These are phyloP conservation scores for Calonectria ilicicola DNA, from an alignment of 2,329 filamentous ascomycete species.

Conservation along the genomic window DNA sequence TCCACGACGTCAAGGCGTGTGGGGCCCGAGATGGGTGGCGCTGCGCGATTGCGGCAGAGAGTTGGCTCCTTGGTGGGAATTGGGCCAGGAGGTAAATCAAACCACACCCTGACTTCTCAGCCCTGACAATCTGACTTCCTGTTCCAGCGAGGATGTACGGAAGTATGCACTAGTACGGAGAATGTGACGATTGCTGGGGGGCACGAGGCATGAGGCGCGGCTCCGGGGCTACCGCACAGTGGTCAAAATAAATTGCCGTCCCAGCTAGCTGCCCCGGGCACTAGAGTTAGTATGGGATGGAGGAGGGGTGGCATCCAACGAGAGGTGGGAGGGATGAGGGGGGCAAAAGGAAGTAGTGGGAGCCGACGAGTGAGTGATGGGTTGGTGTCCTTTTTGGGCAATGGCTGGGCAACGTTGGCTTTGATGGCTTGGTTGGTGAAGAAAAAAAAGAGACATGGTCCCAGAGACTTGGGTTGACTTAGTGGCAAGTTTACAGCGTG, in stretches of 20 bases:
- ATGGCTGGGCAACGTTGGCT: conserved; percentile 30
- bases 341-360: not conserved
- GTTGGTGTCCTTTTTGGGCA: conserved; percentile 18
- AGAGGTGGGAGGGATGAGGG: not conserved
- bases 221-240: conserved; percentile 17
- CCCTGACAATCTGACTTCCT: not conserved
- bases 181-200: conserved; percentile 12
- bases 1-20: conserved; percentile 25
- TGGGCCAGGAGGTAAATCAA: not conserved
- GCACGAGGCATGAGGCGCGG: conserved; percentile 21
- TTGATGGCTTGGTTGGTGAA: conserved; percentile 12
- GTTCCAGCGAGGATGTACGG: conserved; percentile 15
- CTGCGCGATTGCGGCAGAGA: conserved; percentile 13
- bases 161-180: conserved; percentile 7
- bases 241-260: conserved; percentile 2
- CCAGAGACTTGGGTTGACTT: too few relatives aligned
- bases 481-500: too few relatives aligned
- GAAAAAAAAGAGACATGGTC: not conserved
- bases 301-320: conserved; percentile 17
- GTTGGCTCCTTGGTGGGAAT: not conserved
- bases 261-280: not conserved
- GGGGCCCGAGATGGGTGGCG: conserved; percentile 16
- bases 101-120: not conserved
- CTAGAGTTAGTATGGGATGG: conserved; percentile 2
- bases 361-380: conserved; percentile 19